These are phyloP conservation scores for Rhododendron henanense DNA, from an alignment of 148 eudicot genomes.

Conservation along the genomic window DNA sequence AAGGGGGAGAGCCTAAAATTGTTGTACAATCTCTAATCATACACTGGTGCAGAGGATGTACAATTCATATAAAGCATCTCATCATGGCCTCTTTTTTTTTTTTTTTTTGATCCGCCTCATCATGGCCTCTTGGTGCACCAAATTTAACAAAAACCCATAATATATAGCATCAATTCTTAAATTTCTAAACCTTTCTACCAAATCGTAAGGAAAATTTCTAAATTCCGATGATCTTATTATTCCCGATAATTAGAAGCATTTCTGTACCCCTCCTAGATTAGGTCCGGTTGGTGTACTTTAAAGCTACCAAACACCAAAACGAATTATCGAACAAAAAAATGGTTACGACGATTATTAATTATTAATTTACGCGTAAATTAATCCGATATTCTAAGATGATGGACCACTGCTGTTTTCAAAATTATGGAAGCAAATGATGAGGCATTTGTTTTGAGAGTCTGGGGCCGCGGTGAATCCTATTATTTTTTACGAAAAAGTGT, in stretches of 20 bases:
- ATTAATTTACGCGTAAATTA: background rate
- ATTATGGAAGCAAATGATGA: background rate
- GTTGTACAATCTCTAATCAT: background rate
- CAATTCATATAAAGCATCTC: background rate
- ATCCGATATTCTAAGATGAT: background rate
- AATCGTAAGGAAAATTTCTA: background rate
- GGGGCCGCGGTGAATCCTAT: background rate
- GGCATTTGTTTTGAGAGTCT: background rate
- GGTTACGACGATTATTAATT: background rate
- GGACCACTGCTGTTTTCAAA: background rate
- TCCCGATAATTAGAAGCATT: background rate
- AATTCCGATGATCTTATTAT: background rate
- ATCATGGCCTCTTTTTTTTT: background rate
- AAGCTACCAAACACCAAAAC: background rate
- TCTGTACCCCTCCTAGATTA: background rate
- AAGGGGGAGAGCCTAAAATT: no score
- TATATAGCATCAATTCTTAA: background rate
- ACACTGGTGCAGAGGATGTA: background rate
- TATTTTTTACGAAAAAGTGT: background rate
- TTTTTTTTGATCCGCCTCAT: no score
- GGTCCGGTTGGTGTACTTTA: background rate
- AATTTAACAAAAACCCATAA: background rate
- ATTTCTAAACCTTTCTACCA: background rate
- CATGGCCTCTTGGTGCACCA: background rate
- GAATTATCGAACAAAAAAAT: background rate